Percentiles rank a stretch among this genome's conserved stretches.
These are phyloP conservation scores for Nakazawaea ishiwadae DNA, from an alignment of 805 yeast genomes.

Conservation along the genomic window DNA sequence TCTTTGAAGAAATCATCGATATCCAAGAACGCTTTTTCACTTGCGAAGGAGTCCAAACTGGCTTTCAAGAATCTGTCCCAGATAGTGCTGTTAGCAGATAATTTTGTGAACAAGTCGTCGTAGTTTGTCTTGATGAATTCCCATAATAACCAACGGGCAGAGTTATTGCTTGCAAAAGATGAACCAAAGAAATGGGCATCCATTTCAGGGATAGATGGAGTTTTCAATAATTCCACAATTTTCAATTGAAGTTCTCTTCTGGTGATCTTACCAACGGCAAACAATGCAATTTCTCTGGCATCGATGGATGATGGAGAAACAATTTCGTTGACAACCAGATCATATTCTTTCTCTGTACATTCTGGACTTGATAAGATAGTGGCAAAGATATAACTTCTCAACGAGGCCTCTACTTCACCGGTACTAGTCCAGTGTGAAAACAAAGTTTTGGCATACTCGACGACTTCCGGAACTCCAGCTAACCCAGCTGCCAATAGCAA, in stretches of 20 bases:
- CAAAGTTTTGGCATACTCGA: slow-evolving; percentile 16
- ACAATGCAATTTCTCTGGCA: slow-evolving; percentile 51
- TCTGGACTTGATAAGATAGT: slow-evolving; percentile 35
- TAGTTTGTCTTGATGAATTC: slow-evolving; percentile 44
- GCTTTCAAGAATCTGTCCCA: slow-evolving; percentile 41
- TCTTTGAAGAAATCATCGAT: slow-evolving; percentile 38
- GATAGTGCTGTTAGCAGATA: slow-evolving; percentile 47
- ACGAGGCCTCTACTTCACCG: slow-evolving; percentile 38
- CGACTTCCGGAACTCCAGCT: slow-evolving; percentile 32
- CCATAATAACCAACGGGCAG: slow-evolving; percentile 43
- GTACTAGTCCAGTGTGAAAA: slow-evolving; percentile 25
- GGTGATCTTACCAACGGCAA: slow-evolving; percentile 46
- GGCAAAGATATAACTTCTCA: slow-evolving; percentile 37
- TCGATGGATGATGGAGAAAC: slow-evolving; percentile 49
- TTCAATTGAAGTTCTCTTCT: slow-evolving; percentile 31
- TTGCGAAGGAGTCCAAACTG: slow-evolving; percentile 28
- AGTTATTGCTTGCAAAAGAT: slow-evolving; percentile 41
- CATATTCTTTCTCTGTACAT: slow-evolving; percentile 29
- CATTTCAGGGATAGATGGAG: slow-evolving; percentile 49
- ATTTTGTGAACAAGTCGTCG: slow-evolving; percentile 34
- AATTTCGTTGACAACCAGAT: slow-evolving; percentile 41
- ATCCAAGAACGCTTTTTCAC: slow-evolving; percentile 30
- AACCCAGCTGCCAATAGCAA: slow-evolving; percentile 37
- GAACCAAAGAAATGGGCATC: slow-evolving; percentile 49
- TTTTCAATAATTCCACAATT: slow-evolving; percentile 35